Percentiles rank a stretch among this genome's conserved stretches.
phyloP scores from a whole-genome alignment of 1,139 yeast species.

The Hanseniaspora uvarum region DNA sequence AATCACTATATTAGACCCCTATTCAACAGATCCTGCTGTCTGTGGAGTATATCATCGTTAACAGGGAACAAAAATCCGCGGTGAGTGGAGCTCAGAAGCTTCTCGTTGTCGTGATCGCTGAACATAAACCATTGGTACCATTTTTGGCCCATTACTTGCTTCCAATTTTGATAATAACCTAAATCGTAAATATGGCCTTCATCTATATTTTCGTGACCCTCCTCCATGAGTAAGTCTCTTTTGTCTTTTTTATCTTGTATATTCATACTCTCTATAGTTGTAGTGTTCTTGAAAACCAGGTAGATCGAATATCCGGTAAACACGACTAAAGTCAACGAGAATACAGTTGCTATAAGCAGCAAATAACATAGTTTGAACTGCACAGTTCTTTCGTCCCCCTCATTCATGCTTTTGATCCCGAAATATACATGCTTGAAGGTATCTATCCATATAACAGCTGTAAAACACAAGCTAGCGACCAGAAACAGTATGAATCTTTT shows the following conservation, averaged over 20 bases:
- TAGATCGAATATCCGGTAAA: conserved; percentile 55
- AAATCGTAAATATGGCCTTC: conserved; percentile 54
- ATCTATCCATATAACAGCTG: conserved; percentile 29
- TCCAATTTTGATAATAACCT: conserved; percentile 55
- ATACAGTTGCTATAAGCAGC: conserved; percentile 46
- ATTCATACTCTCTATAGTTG: conserved; percentile 77
- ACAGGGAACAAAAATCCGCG: conserved; percentile 47
- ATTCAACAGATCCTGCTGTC: conserved; percentile 28
- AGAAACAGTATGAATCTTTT: conserved; percentile 71
- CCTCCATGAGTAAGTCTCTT: conserved; percentile 30
- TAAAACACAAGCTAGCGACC: conserved; percentile 44
- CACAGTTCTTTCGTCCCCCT: conserved; percentile 40
- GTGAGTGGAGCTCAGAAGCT: conserved; percentile 29
- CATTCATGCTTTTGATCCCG: conserved; percentile 21
- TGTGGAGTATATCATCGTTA: conserved; percentile 30
- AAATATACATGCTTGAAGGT: background rate
- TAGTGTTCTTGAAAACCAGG: conserved; percentile 50
- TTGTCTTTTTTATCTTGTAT: conserved; percentile 42
- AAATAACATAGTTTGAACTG: conserved; percentile 41
- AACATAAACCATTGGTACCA: conserved; percentile 70
- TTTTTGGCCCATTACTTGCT: conserved; percentile 57
- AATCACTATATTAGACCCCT: conserved; percentile 18
- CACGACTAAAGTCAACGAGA: conserved; percentile 49
- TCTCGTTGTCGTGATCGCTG: conserved; percentile 31
- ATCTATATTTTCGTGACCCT: background rate